Percentiles rank a stretch among this genome's conserved stretches.
Conservation (phyloP, 768 basidiomycete genomes). For the Termitomyces sp. region DNA sequence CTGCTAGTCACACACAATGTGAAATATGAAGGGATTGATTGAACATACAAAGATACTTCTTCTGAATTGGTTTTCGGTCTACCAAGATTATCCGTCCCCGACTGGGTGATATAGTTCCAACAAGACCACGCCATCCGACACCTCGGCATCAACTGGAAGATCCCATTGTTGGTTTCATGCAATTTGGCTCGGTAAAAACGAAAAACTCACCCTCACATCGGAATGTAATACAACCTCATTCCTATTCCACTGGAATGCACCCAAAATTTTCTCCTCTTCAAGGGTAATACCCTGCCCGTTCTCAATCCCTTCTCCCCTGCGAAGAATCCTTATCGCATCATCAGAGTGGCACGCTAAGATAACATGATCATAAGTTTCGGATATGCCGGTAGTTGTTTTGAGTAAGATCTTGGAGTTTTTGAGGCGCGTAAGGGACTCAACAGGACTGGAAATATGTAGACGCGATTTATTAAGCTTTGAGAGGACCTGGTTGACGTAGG, state of each 20-base stretch:
- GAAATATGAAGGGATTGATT: background rate
- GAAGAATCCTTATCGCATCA: slow-evolving; percentile 45
- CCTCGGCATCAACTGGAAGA: slow-evolving; percentile 58
- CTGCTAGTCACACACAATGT: background rate
- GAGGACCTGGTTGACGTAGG: slow-evolving; percentile 63
- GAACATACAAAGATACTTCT: slow-evolving; percentile 54
- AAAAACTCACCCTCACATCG: slow-evolving; percentile 46
- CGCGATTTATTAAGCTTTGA: slow-evolving; percentile 43
- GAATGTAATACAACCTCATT: slow-evolving; percentile 67
- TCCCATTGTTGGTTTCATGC: background rate
- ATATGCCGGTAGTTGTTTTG: slow-evolving; percentile 39
- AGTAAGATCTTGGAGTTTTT: slow-evolving; percentile 30
- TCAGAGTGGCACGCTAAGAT: slow-evolving; percentile 74
- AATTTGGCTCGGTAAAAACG: background rate
- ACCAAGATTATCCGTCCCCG: slow-evolving; percentile 26
- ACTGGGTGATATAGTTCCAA: slow-evolving; percentile 73
- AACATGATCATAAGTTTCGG: slow-evolving; percentile 57
- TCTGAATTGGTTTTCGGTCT: slow-evolving; percentile 34
- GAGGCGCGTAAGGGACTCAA: slow-evolving; percentile 32
- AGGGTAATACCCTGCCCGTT: slow-evolving; percentile 28
- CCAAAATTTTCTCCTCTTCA: slow-evolving; percentile 51
- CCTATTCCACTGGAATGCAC: slow-evolving; percentile 57
- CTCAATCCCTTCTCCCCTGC: slow-evolving; percentile 31
- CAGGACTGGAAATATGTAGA: slow-evolving; percentile 55
- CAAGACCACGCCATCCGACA: slow-evolving; percentile 61